phyloP scores from a whole-genome alignment of 2,329 filamentous ascomycete species.

The Torrubiellomyces zombiae region DNA sequence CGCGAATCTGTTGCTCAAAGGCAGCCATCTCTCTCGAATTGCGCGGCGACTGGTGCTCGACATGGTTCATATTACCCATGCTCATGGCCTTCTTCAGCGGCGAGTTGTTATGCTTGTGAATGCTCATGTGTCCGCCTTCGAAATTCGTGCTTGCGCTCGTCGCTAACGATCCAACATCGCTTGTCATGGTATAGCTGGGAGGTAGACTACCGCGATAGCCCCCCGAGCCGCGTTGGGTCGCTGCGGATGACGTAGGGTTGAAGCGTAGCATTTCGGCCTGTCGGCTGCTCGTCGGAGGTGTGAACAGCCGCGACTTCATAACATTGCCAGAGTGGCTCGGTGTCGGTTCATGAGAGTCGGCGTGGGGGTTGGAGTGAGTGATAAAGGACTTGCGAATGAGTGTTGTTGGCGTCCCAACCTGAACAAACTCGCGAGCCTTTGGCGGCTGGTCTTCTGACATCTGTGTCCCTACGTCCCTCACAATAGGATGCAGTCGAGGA shows the following conservation, averaged over 20 bases:
- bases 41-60: conserved; percentile 28
- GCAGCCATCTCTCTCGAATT: conserved; percentile 48
- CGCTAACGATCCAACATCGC: conserved; percentile 6
- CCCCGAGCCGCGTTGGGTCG: conserved; percentile 12
- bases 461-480: conserved; percentile 66
- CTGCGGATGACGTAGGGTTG: conserved; percentile 4
- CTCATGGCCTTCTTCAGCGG: conserved; percentile 64
- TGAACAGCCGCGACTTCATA: conserved; percentile 25
- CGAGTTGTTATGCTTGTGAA: conserved; percentile 65
- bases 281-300: conserved; percentile 18
- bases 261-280: conserved; percentile 19
- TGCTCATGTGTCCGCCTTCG: conserved; percentile 66
- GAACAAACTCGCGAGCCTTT: conserved; percentile 26
- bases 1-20: conserved; percentile 34
- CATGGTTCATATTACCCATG: conserved; percentile 37
- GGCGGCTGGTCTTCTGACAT: conserved; percentile 35
- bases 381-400: conserved; percentile 60
- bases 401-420: conserved; percentile 36
- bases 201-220: conserved; percentile 18
- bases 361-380: conserved; percentile 66
- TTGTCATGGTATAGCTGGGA: conserved; percentile 11
- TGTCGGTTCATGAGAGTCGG: conserved; percentile 44
- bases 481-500: conserved; percentile 66
- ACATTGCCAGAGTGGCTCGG: conserved; percentile 15
- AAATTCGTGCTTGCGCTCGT: conserved; percentile 14